phyloP scores from a whole-genome alignment of 176 grass and related monocot genomes.

The Ensete ventricosum region DNA sequence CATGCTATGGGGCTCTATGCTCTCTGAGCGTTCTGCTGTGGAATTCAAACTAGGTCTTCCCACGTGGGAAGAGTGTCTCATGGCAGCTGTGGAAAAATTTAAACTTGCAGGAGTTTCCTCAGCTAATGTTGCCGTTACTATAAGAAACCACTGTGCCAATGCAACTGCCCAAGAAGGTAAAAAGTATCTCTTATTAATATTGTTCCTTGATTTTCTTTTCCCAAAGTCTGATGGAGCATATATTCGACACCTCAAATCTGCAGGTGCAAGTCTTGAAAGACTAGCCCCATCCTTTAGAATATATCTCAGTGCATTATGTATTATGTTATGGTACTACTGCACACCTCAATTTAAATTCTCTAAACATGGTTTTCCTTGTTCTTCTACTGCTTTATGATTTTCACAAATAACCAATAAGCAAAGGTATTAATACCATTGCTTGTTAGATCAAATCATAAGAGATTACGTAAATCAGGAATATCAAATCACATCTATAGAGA shows the following conservation, averaged over 20 bases:
- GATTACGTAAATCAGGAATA: no score
- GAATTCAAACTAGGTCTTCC: conserved; percentile 69
- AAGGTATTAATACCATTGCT: no score
- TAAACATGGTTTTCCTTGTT: no score
- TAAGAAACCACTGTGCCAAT: conserved; percentile 88
- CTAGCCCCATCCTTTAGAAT: background rate
- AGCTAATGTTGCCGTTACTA: conserved; percentile 62
- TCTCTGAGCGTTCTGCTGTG: conserved; percentile 78
- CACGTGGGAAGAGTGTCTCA: conserved; percentile 79
- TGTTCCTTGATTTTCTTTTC: background rate
- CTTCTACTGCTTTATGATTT: no score
- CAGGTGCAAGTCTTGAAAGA: background rate
- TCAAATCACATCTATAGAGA: no score
- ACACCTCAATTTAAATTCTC: no score
- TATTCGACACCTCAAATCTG: background rate
- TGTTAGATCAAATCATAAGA: no score
- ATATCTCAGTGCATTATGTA: no score
- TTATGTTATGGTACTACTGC: no score
- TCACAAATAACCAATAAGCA: no score
- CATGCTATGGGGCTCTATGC: conserved; percentile 85
- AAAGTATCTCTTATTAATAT: background rate
- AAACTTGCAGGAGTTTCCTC: conserved; percentile 46
- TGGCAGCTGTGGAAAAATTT: conserved; percentile 82
- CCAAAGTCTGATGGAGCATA: background rate
- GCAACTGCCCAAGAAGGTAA: conserved; percentile 73